A percentile compares a stretch with the other conserved stretches of the same genome.
Conservation (phyloP, 2,329 filamentous ascomycete species). For the Ceratocystis destructans region DNA sequence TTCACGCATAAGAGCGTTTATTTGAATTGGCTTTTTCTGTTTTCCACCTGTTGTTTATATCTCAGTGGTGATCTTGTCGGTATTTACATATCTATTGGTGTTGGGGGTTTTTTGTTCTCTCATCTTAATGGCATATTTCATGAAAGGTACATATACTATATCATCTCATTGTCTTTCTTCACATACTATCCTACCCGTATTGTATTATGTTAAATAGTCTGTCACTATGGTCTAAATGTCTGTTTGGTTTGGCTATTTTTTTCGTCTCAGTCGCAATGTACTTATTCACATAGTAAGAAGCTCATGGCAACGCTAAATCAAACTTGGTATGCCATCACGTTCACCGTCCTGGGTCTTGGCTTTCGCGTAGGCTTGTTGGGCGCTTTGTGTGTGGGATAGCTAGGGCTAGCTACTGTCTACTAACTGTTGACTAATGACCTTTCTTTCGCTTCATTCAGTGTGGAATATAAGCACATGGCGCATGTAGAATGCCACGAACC, state of each 20-base stretch:
- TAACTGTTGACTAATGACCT: too few species aligned
- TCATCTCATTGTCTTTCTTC: background rate
- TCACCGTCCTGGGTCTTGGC: background rate
- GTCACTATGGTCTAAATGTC: too few species aligned
- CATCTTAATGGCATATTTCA: slow-evolving; percentile 5
- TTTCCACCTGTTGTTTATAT: background rate
- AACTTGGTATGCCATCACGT: slow-evolving; percentile 10
- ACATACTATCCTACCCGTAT: too few species aligned
- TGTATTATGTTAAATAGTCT: too few species aligned
- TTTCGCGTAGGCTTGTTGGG: too few species aligned
- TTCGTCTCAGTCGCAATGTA: background rate
- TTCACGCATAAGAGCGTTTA: background rate
- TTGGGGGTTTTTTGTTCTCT: background rate
- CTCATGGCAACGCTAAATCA: background rate
- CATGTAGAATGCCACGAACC: too few species aligned
- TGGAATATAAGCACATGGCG: too few species aligned
- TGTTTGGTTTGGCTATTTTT: background rate
- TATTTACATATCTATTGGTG: background rate
- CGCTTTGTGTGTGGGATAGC: background rate
- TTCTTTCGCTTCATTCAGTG: too few species aligned
- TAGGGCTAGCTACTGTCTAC: too few species aligned
- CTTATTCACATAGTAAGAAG: background rate
- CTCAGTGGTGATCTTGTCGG: background rate
- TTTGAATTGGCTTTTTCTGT: slow-evolving; percentile 1
- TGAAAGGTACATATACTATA: background rate